Evolutionary conservation across 2,329 filamentous ascomycete genomes (phyloP), one percentile per base, ranked within the genome.

Genomic region (Macrophomina tecta): DNA sequence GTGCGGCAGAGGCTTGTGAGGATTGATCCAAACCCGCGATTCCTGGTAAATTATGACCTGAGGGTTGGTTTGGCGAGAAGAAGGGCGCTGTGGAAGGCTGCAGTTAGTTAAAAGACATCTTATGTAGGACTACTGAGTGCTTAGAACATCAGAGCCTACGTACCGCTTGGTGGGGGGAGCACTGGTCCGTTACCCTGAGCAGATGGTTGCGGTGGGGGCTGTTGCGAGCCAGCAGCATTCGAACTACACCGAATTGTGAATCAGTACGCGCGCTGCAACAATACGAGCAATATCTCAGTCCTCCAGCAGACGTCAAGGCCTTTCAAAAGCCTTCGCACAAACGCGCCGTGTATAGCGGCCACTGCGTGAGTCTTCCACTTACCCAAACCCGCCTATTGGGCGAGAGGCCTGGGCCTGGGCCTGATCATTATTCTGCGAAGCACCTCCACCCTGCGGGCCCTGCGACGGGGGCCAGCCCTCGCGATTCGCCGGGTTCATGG

Each of bases 371-470:
- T 34, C 56, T 23, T 32, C 2, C 28, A 53, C 42, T 56, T 69
- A 80, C 78, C 75, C 76, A 70, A 76, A 80, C 34, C 74, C 67
- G 58, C 75, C 76, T 48, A 79, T 69, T 30, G 77, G 71, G 45
- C 77, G 75, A 62, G 75, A 71, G 30, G 71, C 69, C 67, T 78
- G 77, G 38, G 71, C 72, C 69, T 76, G 76, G 45, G 60, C 69
- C 68, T 77, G 75, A 32, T 79, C 76, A 66, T 74, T 71, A 73
- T 77, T 76, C 64, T 79, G 80, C 60, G 83, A 80, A 5, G 82
- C 80, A 52, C 84, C 77, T 67, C 85, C 84, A 38, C 85, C 80
- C 65, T 75, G 74, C 55, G 80, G 74, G 65, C 81, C 78, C 70
- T 86, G 85, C 52, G 82, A 70, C 69, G 74, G 74, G 64, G 76